These are phyloP conservation scores for Kodamaea kaohsiungensis DNA, from an alignment of 805 yeast genomes.

Conservation along the genomic window DNA sequence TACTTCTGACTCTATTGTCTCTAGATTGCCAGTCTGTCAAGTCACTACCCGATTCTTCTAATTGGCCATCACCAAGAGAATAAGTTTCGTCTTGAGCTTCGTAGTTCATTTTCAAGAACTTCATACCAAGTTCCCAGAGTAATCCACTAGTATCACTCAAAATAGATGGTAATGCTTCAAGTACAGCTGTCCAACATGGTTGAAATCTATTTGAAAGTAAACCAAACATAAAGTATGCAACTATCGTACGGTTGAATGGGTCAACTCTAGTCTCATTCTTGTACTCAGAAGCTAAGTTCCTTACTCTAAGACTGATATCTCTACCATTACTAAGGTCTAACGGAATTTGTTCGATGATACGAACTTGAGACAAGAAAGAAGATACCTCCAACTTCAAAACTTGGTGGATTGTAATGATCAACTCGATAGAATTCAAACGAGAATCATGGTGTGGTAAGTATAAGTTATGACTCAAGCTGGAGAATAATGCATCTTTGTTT, in stretches of 20 bases:
- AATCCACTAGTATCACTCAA: conserved; percentile 32
- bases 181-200: conserved; percentile 82
- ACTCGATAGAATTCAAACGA: conserved; percentile 53
- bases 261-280: conserved; percentile 24
- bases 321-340: conserved; percentile 68
- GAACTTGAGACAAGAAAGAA: conserved; percentile 48
- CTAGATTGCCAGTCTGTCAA: conserved; percentile 43
- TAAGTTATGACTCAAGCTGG: conserved; percentile 32
- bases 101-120: conserved; percentile 31
- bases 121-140: conserved; percentile 57
- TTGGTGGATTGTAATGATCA: conserved; percentile 37
- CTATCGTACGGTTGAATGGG: conserved; percentile 17
- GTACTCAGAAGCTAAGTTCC: conserved; percentile 54
- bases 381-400: conserved; percentile 30
- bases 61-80: conserved; percentile 5
- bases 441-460: conserved; percentile 50
- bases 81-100: conserved; percentile 16
- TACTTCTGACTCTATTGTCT: conserved; percentile 46
- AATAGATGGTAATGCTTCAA: conserved; percentile 56
- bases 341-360: conserved; percentile 71
- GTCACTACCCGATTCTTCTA: conserved; percentile 10
- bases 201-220: conserved; percentile 72
- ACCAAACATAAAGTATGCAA: conserved; percentile 53
- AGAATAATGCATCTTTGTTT: conserved; percentile 15
- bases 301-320: conserved; percentile 68